phyloP scores from a whole-genome alignment of 2,329 filamentous ascomycete species.

The Sporothrix schenckii region DNA sequence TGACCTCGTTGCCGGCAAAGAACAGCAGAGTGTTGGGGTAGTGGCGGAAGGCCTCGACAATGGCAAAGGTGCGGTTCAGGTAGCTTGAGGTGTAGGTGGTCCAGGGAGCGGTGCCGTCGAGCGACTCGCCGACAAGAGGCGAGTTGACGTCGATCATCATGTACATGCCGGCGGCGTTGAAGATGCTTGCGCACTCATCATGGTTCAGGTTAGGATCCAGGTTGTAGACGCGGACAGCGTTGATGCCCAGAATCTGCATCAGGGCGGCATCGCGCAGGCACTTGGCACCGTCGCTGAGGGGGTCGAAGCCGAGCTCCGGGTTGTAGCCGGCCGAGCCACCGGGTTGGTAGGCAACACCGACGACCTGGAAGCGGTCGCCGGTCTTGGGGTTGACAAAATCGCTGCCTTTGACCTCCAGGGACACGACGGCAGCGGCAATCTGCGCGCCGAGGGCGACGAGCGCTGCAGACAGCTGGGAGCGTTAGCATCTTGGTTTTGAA shows the following conservation, averaged over 20 bases:
- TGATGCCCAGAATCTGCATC: slow-evolving; percentile 66
- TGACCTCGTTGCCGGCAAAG: slow-evolving; percentile 80
- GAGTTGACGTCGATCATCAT: slow-evolving; percentile 72
- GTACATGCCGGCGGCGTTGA: slow-evolving; percentile 70
- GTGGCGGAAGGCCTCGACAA: slow-evolving; percentile 67
- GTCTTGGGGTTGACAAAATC: slow-evolving; percentile 63
- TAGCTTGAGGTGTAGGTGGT: slow-evolving; percentile 60
- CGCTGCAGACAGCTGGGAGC: slow-evolving; percentile 46
- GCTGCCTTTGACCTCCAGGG: slow-evolving; percentile 59
- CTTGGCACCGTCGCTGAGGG: slow-evolving; percentile 59
- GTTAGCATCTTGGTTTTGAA: background rate
- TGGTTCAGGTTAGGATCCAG: slow-evolving; percentile 67
- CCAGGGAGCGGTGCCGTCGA: slow-evolving; percentile 60
- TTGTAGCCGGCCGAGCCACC: slow-evolving; percentile 66
- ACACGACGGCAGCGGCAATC: slow-evolving; percentile 58
- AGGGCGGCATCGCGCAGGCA: slow-evolving; percentile 68
- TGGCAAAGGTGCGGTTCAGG: slow-evolving; percentile 67
- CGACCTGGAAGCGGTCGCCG: slow-evolving; percentile 65
- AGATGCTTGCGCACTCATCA: slow-evolving; percentile 67
- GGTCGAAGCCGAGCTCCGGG: slow-evolving; percentile 57
- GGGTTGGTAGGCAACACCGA: slow-evolving; percentile 70
- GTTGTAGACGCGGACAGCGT: slow-evolving; percentile 72
- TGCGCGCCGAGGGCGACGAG: slow-evolving; percentile 59
- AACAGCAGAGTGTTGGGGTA: slow-evolving; percentile 71
- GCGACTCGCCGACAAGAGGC: slow-evolving; percentile 60